phyloP scores from a whole-genome alignment of 306 rosid species.

The Morella rubra region DNA sequence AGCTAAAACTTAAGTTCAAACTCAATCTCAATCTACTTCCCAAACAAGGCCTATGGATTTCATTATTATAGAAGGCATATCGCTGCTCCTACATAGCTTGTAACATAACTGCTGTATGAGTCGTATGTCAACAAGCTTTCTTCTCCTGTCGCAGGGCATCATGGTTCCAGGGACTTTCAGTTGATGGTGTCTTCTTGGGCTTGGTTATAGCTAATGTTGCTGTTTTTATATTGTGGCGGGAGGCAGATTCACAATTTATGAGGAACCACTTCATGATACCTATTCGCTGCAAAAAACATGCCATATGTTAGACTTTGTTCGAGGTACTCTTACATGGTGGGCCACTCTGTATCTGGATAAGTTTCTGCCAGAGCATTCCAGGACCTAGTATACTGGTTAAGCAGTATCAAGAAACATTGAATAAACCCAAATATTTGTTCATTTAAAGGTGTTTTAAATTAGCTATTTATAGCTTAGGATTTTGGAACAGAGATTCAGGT shows the following conservation, averaged over 20 bases:
- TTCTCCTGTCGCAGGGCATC: slow-evolving; percentile 58
- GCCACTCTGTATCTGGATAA: slow-evolving; percentile 9
- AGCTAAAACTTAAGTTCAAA: too few species aligned
- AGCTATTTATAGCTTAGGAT: not conserved
- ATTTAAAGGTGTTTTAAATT: not conserved
- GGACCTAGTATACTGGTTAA: slow-evolving; percentile 5
- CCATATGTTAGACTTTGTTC: slow-evolving; percentile 18
- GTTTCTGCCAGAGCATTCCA: slow-evolving; percentile 8
- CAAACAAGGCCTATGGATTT: not conserved
- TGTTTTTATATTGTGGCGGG: slow-evolving; percentile 65
- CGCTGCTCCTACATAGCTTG: not conserved
- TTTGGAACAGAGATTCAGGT: slow-evolving; percentile 5
- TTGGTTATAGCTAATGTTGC: slow-evolving; percentile 78
- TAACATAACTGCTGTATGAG: slow-evolving; percentile 6
- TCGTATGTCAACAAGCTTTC: slow-evolving; percentile 23
- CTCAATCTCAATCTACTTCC: too few species aligned
- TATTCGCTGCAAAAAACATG: not conserved
- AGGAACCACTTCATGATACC: slow-evolving; percentile 67
- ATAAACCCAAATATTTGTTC: not conserved
- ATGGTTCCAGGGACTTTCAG: slow-evolving; percentile 45
- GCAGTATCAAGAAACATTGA: not conserved
- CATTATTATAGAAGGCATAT: not conserved
- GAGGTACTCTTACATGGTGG: slow-evolving; percentile 20
- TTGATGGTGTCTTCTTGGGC: slow-evolving; percentile 52
- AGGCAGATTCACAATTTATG: slow-evolving; percentile 59